phyloP scores from a whole-genome alignment of 441 rosid genomes.

The Populus tomentosa region DNA sequence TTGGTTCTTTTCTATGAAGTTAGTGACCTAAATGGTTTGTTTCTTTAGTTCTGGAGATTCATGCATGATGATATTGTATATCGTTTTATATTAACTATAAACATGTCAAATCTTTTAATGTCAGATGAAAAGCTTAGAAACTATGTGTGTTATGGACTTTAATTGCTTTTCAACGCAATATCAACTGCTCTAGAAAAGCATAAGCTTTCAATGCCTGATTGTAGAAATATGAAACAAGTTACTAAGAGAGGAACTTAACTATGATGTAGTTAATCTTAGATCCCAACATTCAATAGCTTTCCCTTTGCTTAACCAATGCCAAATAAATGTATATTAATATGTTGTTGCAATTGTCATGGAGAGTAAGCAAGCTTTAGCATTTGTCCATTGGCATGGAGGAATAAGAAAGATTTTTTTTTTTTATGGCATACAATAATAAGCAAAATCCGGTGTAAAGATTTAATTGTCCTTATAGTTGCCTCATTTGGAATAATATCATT shows the following conservation, averaged over 20 bases:
- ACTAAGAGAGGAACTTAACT: too few species aligned
- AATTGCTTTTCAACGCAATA: too few species aligned
- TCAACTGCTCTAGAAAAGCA: background rate
- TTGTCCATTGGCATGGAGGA: background rate
- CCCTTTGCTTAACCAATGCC: background rate
- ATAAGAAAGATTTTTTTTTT: background rate
- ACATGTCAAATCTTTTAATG: background rate
- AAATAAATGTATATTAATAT: background rate
- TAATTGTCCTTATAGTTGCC: background rate
- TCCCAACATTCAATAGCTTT: too few species aligned
- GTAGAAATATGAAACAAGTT: too few species aligned
- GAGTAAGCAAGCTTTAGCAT: background rate
- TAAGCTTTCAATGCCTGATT: too few species aligned
- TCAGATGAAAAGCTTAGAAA: too few species aligned
- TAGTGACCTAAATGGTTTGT: background rate
- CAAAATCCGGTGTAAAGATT: background rate
- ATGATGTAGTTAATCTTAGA: too few species aligned
- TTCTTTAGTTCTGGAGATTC: background rate
- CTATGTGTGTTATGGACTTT: background rate
- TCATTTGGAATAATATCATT: background rate
- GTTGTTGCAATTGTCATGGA: too few species aligned
- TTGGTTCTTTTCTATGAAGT: background rate
- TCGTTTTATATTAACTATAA: background rate
- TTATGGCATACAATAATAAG: conserved; percentile 1
- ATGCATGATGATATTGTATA: background rate